Evolutionary conservation across 306 rosid genomes (phyloP), one percentile per base, ranked within the genome.

Genomic region (Prosopis cineraria): DNA sequence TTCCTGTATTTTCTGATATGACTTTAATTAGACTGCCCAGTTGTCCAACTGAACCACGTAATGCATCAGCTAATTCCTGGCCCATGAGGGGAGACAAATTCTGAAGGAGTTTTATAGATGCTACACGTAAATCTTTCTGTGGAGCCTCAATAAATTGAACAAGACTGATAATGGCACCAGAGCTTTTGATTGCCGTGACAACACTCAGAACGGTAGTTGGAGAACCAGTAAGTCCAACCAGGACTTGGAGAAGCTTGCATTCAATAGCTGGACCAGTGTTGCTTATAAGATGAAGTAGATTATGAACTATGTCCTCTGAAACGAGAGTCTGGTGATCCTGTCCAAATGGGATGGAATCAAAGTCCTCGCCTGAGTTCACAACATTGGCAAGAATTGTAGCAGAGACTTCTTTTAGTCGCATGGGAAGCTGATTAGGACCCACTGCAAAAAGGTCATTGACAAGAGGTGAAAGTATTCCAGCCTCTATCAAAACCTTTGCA

Each of bases 231-330:
- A 95, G 98, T 64, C 99, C 99, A 69, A 93, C 99, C 82, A 95
- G 97, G 80, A 91, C 98, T 81, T 95, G 98, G 78, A 95, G 93
- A 84, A 95, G 99, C 85, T 95, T 93, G 89, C 98, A 85, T 79
- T 86, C 98, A 34, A 95, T 95, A 71, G 96, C 98, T 33, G 99
- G 99, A 66, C 99, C 99, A 16, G 98, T 95, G 86, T 95, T 95
- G 87, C 99, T 95, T 72, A 93, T 95, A 77, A 95, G 96, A 85
- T 93, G 94, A 45, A 95, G 97, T 68, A 95, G 90, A 79, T 88
- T 91, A 85, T 91, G 97, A 74, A 95, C 90, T 39, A 89, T 85
- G 78, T 90, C 94, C 87, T 95, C 99, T n/a, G 99, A 95, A 78
- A 95, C 98, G 83, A 95, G 84, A 25, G 97, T 93, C 78, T 93